These are phyloP conservation scores for Psilocybe azurescens DNA, from an alignment of 768 basidiomycete genomes.

Conservation along the genomic window DNA sequence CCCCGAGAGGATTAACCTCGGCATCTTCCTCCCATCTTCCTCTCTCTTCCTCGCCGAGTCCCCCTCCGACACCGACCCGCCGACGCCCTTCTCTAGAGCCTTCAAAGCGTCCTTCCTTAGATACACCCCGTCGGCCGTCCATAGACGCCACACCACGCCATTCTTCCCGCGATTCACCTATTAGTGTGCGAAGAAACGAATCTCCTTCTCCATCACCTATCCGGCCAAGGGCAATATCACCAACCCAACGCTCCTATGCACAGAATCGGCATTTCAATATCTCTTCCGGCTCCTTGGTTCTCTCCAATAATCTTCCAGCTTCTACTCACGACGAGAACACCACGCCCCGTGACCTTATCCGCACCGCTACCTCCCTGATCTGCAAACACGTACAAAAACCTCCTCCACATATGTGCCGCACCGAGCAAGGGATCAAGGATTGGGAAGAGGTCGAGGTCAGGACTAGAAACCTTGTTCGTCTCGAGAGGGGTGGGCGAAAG, in stretches of 20 bases:
- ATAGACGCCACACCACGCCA: conserved; percentile 39
- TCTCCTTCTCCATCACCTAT: conserved; percentile 44
- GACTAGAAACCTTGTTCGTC: conserved; percentile 59
- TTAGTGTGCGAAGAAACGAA: conserved; percentile 1
- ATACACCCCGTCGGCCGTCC: conserved; percentile 39
- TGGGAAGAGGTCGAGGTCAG: conserved; percentile 81
- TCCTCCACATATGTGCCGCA: conserved; percentile 57
- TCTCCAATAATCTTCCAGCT: conserved; percentile 10
- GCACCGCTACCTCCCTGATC: conserved; percentile 64
- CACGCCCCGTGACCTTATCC: conserved; percentile 58
- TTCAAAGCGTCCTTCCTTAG: conserved; percentile 8
- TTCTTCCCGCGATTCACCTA: conserved; percentile 18
- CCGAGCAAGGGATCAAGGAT: conserved; percentile 55
- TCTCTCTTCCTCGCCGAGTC: conserved; percentile 18
- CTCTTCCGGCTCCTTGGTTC: conserved; percentile 59
- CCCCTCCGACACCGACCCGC: conserved; percentile 16
- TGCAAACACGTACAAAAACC: conserved; percentile 71
- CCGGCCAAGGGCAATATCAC: conserved; percentile 50
- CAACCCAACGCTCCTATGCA: conserved; percentile 52
- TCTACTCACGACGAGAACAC: conserved; percentile 2
- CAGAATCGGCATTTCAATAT: conserved; percentile 63
- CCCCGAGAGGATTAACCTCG: conserved; percentile 18
- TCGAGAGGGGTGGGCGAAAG: conserved; percentile 73
- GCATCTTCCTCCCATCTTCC: conserved; percentile 24
- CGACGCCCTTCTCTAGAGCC: conserved; percentile 17